phyloP scores from a whole-genome alignment of 2,329 filamentous ascomycete species.

The Phaeomoniella chlamydospora region DNA sequence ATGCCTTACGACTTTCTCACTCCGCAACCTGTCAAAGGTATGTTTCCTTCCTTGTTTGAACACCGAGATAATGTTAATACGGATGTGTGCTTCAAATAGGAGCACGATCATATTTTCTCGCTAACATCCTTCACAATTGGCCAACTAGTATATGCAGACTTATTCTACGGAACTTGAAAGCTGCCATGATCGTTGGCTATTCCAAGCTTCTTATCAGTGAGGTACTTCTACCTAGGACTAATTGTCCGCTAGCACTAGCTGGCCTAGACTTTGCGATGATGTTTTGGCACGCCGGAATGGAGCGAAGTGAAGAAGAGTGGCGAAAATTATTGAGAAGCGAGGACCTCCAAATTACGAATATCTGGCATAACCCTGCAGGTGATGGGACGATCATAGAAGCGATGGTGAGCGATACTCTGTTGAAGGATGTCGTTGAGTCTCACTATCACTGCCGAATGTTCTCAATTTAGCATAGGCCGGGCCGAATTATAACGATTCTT shows the following conservation, averaged over 20 bases:
- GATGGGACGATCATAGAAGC: neutral
- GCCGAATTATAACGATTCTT: too few relatives aligned
- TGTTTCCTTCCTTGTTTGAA: too few relatives aligned
- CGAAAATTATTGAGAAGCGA: slow-evolving; percentile 5
- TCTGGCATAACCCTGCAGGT: neutral
- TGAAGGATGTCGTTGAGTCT: neutral
- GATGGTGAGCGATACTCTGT: neutral
- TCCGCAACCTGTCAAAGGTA: slow-evolving; percentile 14
- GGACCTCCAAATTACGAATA: neutral
- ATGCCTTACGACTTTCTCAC: slow-evolving; percentile 16
- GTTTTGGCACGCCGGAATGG: slow-evolving; percentile 8
- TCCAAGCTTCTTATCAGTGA: slow-evolving; percentile 15
- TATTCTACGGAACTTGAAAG: slow-evolving; percentile 15
- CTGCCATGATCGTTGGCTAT: slow-evolving; percentile 11
- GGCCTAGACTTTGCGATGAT: slow-evolving; percentile 11
- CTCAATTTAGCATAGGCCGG: too few relatives aligned
- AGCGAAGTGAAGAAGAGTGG: slow-evolving; percentile 13
- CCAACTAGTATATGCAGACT: slow-evolving; percentile 15
- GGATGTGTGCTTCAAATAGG: slow-evolving; percentile 8
- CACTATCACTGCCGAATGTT: neutral
- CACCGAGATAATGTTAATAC: neutral
- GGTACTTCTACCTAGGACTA: slow-evolving; percentile 11
- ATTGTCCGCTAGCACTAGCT: slow-evolving; percentile 5
- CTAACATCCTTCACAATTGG: slow-evolving; percentile 23
- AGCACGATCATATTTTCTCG: slow-evolving; percentile 21